phyloP scores from a whole-genome alignment of 441 rosid genomes.

The Mallotus repandus region DNA sequence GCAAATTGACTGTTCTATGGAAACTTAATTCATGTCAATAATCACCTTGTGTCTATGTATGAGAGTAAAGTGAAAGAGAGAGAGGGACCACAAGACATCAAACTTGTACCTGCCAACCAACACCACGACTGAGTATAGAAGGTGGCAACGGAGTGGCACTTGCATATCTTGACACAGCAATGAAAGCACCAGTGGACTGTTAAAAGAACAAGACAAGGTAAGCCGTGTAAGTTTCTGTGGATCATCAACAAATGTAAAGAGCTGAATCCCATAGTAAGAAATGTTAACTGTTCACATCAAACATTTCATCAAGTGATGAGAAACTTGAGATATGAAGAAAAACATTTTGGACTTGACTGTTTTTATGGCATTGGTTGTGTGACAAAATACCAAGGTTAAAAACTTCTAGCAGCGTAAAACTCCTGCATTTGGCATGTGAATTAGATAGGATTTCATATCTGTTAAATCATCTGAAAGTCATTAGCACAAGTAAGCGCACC shows the following conservation, averaged over 20 bases:
- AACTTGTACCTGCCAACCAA: slow-evolving; percentile 90
- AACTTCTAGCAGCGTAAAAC: no score
- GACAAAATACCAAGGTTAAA: neutral
- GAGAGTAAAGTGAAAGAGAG: neutral
- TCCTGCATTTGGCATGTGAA: neutral
- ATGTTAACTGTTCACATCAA: neutral
- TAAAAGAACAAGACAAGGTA: slow-evolving; percentile 21
- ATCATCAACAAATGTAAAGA: neutral
- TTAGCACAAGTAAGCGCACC: slow-evolving; percentile 43
- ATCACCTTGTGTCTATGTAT: neutral
- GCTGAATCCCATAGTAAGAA: neutral
- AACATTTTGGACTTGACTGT: neutral
- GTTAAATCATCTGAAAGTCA: neutral
- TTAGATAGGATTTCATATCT: neutral
- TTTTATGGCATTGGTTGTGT: neutral
- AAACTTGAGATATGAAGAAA: neutral
- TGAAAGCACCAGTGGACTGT: slow-evolving; percentile 91
- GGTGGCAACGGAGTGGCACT: slow-evolving; percentile 94
- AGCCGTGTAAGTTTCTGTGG: neutral
- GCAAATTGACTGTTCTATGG: neutral
- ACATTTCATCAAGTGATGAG: neutral
- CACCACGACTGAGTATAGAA: slow-evolving; percentile 94
- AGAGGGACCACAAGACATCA: neutral
- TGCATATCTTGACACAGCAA: slow-evolving; percentile 83
- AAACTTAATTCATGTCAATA: neutral